A percentile compares a stretch with the other conserved stretches of the same genome.
These are phyloP conservation scores for Pilasporangium apinafurcum DNA, from an alignment of 352 stramenopile species.

Conservation along the genomic window DNA sequence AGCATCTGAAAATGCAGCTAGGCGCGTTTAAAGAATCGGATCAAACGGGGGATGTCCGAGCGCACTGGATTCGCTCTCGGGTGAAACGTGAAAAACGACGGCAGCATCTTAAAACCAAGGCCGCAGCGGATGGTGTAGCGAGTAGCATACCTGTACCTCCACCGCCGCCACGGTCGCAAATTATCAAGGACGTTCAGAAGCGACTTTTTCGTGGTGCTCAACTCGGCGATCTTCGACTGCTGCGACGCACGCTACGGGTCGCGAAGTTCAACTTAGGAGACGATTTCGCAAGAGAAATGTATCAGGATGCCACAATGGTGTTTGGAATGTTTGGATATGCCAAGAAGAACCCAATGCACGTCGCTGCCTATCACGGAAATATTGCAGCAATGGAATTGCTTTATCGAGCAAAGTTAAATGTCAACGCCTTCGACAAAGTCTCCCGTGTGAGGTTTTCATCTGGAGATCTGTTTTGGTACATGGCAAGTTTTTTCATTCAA, in stretches of 20 bases:
- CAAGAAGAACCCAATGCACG: conserved; percentile 82
- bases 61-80: conserved; percentile 57
- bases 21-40: conserved; percentile 77
- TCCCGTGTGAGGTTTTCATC: conserved; percentile 70
- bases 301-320: conserved; percentile 56
- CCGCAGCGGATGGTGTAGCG: neutral
- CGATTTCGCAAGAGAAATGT: conserved; percentile 55
- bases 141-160: no score
- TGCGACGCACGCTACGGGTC: conserved; percentile 51
- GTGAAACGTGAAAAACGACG: conserved; percentile 34
- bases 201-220: conserved; percentile 68
- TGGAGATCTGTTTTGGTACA: conserved; percentile 78
- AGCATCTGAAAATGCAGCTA: conserved; percentile 83
- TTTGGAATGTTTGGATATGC: conserved; percentile 68
- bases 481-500: conserved; percentile 64
- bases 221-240: conserved; percentile 49
- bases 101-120: conserved; percentile 9
- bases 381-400: conserved; percentile 69
- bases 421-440: conserved; percentile 81
- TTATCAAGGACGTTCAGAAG: conserved; percentile 57
- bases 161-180: conserved; percentile 16
- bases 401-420: conserved; percentile 37
- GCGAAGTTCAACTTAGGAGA: conserved; percentile 41
- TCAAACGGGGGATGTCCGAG: conserved; percentile 73
- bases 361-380: conserved; percentile 74